Base-by-base conservation (phyloP, 1,139 yeast genomes). In the Kurtzmaniella quercitrusa region DNA sequence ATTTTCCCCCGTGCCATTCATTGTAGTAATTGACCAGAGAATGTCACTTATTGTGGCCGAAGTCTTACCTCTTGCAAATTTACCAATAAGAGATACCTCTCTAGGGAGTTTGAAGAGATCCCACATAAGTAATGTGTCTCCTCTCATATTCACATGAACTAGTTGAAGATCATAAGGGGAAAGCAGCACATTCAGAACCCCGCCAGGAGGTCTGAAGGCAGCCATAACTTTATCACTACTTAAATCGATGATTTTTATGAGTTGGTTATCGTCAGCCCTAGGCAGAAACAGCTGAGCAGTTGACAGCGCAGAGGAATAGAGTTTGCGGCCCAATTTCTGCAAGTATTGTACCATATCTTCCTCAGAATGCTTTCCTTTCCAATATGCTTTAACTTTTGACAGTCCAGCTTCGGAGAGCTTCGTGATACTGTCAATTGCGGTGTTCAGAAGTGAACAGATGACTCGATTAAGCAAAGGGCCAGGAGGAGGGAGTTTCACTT, bases 41-140 rank as follows among this genome's bases (percentile, higher is more conserved):
- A 82, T 63, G 18, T 75, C 71, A 36, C 68, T 65, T 14, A 82
- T 72, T 2, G 68, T 59, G 0, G 86, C 81, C 3, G 82, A 74
- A 0, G 87, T 82, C 53, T 79, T 80, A 2, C 91, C 91, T 36
- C 90, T 66, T 10, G 63, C 64, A 52, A 81, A 82, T 49, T 79
- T 77, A 12, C 86, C 89, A 42, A 80, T 59, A 19, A 83, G 62
- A 0, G 78, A 66, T 2, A 83, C 70, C 49, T 79, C 79, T 1
- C 53, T 54, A 0, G 83, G 80, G 33, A 75, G 62, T 46, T 73
- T 71, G 38, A 82, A 70, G 44, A 78, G 67, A 54, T 84, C 91
- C 85, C 88, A 84, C 50, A 82, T 67, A 53, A 71, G 81, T 11
- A 83, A 65, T 41, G 70, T 73, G 55, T 84, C 90, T 2, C 91